Evolutionary conservation across 208 protist genomes (phyloP), one percentile per base, ranked within the genome.

Genomic region (Leishmania amazonensis): DNA sequence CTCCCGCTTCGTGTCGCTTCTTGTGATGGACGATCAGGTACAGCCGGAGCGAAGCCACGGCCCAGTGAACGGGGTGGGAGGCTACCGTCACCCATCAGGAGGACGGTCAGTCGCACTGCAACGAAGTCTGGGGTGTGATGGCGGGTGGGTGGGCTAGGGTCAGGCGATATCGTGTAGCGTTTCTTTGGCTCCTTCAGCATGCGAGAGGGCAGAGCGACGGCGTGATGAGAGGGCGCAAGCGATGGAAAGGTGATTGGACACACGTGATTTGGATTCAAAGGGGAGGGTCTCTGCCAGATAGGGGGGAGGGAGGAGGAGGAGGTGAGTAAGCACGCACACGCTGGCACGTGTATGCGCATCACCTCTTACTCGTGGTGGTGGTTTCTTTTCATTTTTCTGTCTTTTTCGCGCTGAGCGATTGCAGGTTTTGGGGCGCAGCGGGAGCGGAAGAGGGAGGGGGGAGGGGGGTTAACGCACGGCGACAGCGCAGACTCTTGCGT

Each of bases 251-350:
- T 13, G 24, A 47, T 31, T 49, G 42, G 21, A 28, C 24, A 73
- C 68, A 49, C 42, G 40, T 51, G 40, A 42, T 49, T 6, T 15
- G 42, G 49, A 49, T 11, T 6, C 1, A 31, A 35, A 58, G 71
- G 15, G 28, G n/a, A 51, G 40, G 17, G 47, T 8, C 71, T 58
- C 42, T 38, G 71, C 71, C 49, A 54, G 83, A 86, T 86, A 87
- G 79, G 68, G 76, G 83, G 79, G 28, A 28, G 24, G 78, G 53
- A 79, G 79, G 79, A 21, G 51, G 51, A 21, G 9, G 51, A 21
- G 51, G 51, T 54, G 51, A 54, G 64, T 78, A 83, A 79, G 80
- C 73, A 70, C 62, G 58, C 71, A 57, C 35, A 38, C 73, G 31
- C 47, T 28, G 17, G 17, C 13, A 60, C 13, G 8, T 76, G 53